Base-by-base conservation (phyloP, 257 asterid species). In the Anisodus tanguticus region DNA sequence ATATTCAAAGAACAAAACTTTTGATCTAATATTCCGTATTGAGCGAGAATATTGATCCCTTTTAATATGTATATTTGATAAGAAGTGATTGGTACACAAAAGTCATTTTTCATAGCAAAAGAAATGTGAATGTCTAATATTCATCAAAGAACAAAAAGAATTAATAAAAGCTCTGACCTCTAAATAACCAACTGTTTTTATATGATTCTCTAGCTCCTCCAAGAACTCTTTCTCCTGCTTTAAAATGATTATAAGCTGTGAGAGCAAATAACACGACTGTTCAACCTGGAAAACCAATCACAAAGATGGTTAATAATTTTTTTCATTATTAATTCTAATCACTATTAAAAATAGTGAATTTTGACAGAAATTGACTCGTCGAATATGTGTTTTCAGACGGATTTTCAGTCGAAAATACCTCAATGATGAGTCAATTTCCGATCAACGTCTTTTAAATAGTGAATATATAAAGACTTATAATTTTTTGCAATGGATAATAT, bases 161-260 rank as follows among this genome's bases (percentile, higher is more conserved):
- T 2, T 26, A 54, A 1, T 57, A 72, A 35, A 83, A 84, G 2
- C 74, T 54, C 76, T 84, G 69, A 94, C 98, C 94, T 89, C 86
- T 7, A 90, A 81, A 1, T 88, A 86, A 67, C 89, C 83, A 58
- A 88, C 84, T 7, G 53, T 15, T 5, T 86, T 76, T 5, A 91
- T 67, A 64, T 85, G 39, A 8, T 58, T 88, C 41, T 89, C 93
- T 85, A 93, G 85, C 84, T 91, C 90, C 22, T 67, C 82, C 37
- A 89, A 83, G 19, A 85, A 81, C n/a, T 86, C 93, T 35, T 85
- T 86, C 76, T 89, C 85, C 81, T 91, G 93, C 80, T 89, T 90
- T 55, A 89, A 82, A 79, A 90, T 81, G 68, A 89, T 81, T 63
- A 88, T 83, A n/a, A 93, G 91, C 90, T 95, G 95, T 53, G 93